phyloP scores from a whole-genome alignment of 305 asterid genomes.

The Fraxinus platypoda region DNA sequence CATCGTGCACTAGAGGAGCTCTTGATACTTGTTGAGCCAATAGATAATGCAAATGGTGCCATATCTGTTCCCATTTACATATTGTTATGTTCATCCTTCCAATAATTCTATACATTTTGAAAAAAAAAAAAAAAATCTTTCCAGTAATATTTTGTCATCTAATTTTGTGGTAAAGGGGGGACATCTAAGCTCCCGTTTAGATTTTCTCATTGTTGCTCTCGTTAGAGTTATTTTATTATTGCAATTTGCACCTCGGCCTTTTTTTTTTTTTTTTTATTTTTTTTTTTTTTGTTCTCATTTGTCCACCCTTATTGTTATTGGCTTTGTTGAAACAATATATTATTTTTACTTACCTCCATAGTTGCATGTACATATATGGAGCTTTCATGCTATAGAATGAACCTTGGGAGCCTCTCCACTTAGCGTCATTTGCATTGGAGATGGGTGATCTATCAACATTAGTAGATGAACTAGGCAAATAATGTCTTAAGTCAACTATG shows the following conservation, averaged over 20 bases:
- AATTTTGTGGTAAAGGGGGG: not conserved
- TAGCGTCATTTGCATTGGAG: not conserved
- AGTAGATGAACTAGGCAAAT: not conserved
- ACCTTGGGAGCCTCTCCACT: not conserved
- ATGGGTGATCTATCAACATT: not conserved
- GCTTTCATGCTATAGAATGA: not conserved
- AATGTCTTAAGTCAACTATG: not conserved
- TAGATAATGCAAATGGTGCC: conserved; percentile 81
- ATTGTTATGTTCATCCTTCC: not conserved
- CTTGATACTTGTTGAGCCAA: conserved; percentile 77
- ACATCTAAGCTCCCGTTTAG: not conserved
- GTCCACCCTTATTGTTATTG: not conserved
- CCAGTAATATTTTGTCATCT: not conserved
- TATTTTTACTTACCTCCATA: not conserved
- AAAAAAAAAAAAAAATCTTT: not conserved
- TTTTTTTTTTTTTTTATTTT: too few relatives aligned
- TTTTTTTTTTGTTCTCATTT: not conserved
- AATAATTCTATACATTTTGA: not conserved
- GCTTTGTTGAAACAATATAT: not conserved
- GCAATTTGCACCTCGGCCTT: not conserved
- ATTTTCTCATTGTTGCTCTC: not conserved
- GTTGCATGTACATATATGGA: not conserved
- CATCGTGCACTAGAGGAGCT: conserved; percentile 75
- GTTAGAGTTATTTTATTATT: not conserved
- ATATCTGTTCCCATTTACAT: not conserved